Percentiles rank a stretch among this genome's conserved stretches.
Evolutionary conservation across 176 grass and related monocot species (phyloP).

Genomic region (Juncus effusus): DNA sequence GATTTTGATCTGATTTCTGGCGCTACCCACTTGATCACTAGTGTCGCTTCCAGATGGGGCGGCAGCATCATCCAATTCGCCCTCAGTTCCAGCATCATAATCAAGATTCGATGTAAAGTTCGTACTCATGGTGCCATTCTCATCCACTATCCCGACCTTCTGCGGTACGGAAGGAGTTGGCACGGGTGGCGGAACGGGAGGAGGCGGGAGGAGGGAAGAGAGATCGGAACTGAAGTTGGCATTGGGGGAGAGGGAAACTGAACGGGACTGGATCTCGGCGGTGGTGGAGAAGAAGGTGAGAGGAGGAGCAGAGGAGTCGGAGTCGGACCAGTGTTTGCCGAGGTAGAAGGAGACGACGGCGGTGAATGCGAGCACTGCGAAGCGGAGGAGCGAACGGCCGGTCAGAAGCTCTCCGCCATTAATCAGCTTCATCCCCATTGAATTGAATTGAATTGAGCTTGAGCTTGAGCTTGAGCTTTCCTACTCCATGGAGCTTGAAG

Average conservation of each 20-base stretch:
- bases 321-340: constrained; percentile 35
- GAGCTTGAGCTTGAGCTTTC: background rate
- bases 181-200: background rate
- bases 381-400: constrained; percentile 17
- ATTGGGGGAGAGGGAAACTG: constrained; percentile 30
- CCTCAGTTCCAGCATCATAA: constrained; percentile 6
- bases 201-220: background rate
- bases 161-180: background rate
- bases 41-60: background rate
- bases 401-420: constrained; percentile 11
- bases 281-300: constrained; percentile 30
- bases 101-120: constrained; percentile 30
- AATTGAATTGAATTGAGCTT: background rate
- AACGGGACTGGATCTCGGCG: background rate
- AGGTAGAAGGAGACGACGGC: constrained; percentile 35
- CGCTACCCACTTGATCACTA: constrained; percentile 2
- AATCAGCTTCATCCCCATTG: constrained; percentile 14
- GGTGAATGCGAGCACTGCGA: constrained; percentile 21
- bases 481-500: background rate
- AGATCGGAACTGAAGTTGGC: constrained; percentile 11
- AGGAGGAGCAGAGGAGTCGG: constrained; percentile 2
- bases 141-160: constrained; percentile 41
- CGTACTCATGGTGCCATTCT: constrained; percentile 37
- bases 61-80: constrained; percentile 8
- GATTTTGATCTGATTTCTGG: constrained; percentile 8